Conservation (phyloP, 345 rosid species). For the Euphorbia lathyris region DNA sequence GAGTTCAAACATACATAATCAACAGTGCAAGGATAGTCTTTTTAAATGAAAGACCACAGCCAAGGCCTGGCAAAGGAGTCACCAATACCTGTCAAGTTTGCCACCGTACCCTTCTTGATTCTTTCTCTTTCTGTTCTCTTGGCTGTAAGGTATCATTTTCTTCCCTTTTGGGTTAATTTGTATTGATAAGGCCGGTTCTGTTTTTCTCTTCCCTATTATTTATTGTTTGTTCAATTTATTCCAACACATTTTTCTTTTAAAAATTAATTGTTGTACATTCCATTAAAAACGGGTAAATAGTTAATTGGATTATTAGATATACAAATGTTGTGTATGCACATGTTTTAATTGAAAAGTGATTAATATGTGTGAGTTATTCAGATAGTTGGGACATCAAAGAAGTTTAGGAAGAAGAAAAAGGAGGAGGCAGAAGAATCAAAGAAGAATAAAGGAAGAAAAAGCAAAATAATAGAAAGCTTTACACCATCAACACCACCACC, state of each 20-base stretch:
- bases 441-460: slow-evolving; percentile 3
- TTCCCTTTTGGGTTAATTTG: too few species aligned
- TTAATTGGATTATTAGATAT: too few species aligned
- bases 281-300: too few species aligned
- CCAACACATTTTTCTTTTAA: too few species aligned
- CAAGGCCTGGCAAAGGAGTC: slow-evolving; percentile 92
- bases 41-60: slow-evolving; percentile 96
- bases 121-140: slow-evolving; percentile 94
- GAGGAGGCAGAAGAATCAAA: slow-evolving; percentile 32
- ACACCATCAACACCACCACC: slow-evolving; percentile 33
- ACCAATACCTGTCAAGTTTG: slow-evolving; percentile 94
- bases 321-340: too few species aligned
- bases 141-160: slow-evolving; percentile 79
- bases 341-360: too few species aligned
- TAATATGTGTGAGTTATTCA: too few species aligned
- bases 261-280: too few species aligned
- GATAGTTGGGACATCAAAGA: slow-evolving; percentile 70
- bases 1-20: slow-evolving; percentile 94
- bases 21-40: slow-evolving; percentile 97
- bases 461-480: slow-evolving; percentile 15
- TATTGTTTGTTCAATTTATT: not conserved
- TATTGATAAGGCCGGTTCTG: not conserved
- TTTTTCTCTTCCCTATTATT: not conserved
- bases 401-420: slow-evolving; percentile 40
- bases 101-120: slow-evolving; percentile 88